phyloP scores from a whole-genome alignment of 805 yeast species.

The Teunomyces cretensis region DNA sequence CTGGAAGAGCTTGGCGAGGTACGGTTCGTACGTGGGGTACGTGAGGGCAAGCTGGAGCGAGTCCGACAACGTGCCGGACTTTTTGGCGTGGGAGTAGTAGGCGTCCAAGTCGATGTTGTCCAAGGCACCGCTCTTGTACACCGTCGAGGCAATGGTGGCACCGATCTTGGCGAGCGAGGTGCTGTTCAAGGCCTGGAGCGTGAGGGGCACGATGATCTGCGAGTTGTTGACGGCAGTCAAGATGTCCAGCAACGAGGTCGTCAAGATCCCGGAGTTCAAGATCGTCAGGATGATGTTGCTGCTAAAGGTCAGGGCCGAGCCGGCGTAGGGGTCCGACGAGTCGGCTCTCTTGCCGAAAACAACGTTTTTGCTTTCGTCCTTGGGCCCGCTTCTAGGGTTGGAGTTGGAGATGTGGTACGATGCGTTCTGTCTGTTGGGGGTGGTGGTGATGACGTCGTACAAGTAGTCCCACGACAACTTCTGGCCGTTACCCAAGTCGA shows the following conservation, averaged over 20 bases:
- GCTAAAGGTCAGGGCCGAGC: constrained; percentile 32
- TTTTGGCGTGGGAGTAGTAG: constrained; percentile 22
- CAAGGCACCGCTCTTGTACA: constrained; percentile 35
- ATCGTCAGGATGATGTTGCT: constrained; percentile 23
- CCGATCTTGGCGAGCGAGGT: constrained; percentile 17
- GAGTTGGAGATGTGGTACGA: constrained; percentile 28
- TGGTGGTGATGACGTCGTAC: constrained; percentile 27
- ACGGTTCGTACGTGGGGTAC: constrained; percentile 30
- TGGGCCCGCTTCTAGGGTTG: constrained; percentile 13
- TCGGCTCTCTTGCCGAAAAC: constrained; percentile 6
- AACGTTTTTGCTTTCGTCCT: constrained; percentile 3
- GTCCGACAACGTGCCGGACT: constrained; percentile 19
- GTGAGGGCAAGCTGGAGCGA: constrained; percentile 25
- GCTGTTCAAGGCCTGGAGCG: constrained; percentile 25
- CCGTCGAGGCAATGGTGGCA: constrained; percentile 20
- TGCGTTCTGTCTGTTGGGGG: constrained; percentile 28
- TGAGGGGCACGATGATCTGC: constrained; percentile 26
- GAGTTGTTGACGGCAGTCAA: constrained; percentile 32
- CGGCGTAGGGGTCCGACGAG: constrained; percentile 18
- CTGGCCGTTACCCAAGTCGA: constrained; percentile 34
- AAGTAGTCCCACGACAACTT: constrained; percentile 28
- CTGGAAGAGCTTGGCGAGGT: constrained; percentile 29
- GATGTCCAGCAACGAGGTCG: constrained; percentile 15
- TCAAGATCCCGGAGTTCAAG: constrained; percentile 6
- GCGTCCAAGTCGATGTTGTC: constrained; percentile 28